Conservation (phyloP, 805 yeast genomes). For the Blastobotrys mokoenaii region DNA sequence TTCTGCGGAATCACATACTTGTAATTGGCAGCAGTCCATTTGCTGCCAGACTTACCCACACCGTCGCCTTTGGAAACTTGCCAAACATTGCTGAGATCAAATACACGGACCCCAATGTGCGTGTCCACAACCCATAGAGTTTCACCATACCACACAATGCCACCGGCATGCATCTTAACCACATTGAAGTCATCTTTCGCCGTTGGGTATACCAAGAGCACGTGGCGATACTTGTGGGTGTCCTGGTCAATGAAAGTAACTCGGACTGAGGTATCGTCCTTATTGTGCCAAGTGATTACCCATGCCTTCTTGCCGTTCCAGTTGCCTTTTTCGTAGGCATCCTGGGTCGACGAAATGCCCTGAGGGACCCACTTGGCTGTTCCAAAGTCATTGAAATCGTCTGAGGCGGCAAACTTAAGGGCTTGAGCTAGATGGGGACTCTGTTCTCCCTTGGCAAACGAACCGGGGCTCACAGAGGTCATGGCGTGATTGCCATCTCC, state of each 20-base stretch:
- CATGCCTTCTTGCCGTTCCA: slow-evolving; percentile 1
- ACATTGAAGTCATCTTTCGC: slow-evolving; percentile 1
- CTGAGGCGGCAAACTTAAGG: neutral
- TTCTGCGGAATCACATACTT: slow-evolving; percentile 3
- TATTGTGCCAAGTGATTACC: slow-evolving; percentile 1
- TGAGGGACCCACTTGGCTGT: slow-evolving; percentile 1
- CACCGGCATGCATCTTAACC: slow-evolving; percentile 1
- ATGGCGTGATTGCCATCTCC: slow-evolving; percentile 1
- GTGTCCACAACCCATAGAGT: slow-evolving; percentile 2
- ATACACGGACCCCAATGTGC: neutral
- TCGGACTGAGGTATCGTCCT: neutral
- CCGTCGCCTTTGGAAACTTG: neutral
- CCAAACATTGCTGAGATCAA: slow-evolving; percentile 1
- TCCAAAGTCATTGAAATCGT: neutral
- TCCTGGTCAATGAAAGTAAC: slow-evolving; percentile 1
- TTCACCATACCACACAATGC: slow-evolving; percentile 3
- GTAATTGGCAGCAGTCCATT: slow-evolving; percentile 1
- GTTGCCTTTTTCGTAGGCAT: slow-evolving; percentile 2
- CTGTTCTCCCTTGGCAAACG: neutral
- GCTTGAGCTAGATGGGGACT: neutral
- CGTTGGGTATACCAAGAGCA: neutral
- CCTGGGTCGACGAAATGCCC: slow-evolving; percentile 2
- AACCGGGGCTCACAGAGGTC: neutral
- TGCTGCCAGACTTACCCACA: slow-evolving; percentile 2
- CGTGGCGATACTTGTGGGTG: slow-evolving; percentile 1